Evolutionary conservation across 208 protist genomes (phyloP).

Genomic region (Herpetomonas samuelpessoai): DNA sequence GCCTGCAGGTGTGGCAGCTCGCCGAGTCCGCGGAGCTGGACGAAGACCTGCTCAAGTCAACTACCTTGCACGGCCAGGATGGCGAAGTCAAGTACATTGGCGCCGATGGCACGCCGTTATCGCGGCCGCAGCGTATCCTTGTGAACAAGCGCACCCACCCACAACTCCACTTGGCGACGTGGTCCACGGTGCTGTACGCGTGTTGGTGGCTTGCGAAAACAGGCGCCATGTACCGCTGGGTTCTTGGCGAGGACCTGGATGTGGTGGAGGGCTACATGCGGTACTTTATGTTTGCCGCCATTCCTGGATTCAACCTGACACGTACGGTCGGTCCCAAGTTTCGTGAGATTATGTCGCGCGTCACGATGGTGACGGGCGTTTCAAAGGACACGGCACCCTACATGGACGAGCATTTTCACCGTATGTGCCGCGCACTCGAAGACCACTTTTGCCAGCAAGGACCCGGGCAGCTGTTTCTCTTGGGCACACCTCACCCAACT

Average conservation of each 20-base stretch:
- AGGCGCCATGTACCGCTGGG: slow-evolving; percentile 76
- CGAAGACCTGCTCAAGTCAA: slow-evolving; percentile 21
- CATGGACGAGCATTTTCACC: slow-evolving; percentile 80
- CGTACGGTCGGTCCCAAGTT: slow-evolving; percentile 43
- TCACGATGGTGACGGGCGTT: slow-evolving; percentile 55
- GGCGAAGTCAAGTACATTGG: slow-evolving; percentile 9
- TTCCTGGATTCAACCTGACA: slow-evolving; percentile 38
- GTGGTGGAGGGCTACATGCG: slow-evolving; percentile 69
- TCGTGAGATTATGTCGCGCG: slow-evolving; percentile 44
- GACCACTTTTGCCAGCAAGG: slow-evolving; percentile 46
- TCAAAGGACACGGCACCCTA: slow-evolving; percentile 60
- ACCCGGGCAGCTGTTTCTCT: slow-evolving; percentile 42
- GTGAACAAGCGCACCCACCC: slow-evolving; percentile 68
- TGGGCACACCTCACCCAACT: slow-evolving; percentile 82
- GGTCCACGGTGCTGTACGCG: slow-evolving; percentile 67
- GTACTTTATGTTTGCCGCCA: slow-evolving; percentile 62
- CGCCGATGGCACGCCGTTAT: background rate
- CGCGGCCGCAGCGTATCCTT: slow-evolving; percentile 30
- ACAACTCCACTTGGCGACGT: slow-evolving; percentile 60
- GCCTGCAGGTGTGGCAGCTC: slow-evolving; percentile 79
- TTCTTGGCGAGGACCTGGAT: slow-evolving; percentile 47
- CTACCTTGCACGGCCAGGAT: slow-evolving; percentile 1
- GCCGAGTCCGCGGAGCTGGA: slow-evolving; percentile 54
- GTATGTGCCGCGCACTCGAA: slow-evolving; percentile 70
- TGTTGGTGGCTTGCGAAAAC: slow-evolving; percentile 84